phyloP scores from a whole-genome alignment of 2,329 filamentous ascomycete genomes.

The Cercospora janseana region DNA sequence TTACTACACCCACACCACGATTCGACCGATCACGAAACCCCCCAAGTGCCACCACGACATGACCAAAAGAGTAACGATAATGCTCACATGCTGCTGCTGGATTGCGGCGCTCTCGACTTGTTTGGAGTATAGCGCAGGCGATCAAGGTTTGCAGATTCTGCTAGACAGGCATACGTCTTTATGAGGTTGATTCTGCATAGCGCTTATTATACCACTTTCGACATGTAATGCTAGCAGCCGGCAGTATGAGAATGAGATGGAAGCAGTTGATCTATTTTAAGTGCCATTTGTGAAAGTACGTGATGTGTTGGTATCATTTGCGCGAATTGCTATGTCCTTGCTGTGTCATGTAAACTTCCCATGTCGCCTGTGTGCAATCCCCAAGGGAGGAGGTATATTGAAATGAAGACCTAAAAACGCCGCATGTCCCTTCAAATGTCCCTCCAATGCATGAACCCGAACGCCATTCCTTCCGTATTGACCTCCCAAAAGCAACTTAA shows the following conservation, averaged over 20 bases:
- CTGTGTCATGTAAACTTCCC: too few relatives aligned
- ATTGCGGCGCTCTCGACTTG: slow-evolving; percentile 6
- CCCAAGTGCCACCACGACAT: slow-evolving; percentile 14
- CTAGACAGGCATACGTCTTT: slow-evolving; percentile 17
- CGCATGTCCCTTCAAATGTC: too few relatives aligned
- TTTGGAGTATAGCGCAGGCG: slow-evolving; percentile 19
- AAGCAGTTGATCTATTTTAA: slow-evolving; percentile 10
- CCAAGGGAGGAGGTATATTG: too few relatives aligned
- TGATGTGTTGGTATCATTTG: too few relatives aligned
- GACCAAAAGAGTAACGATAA: slow-evolving; percentile 18
- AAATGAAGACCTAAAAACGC: too few relatives aligned
- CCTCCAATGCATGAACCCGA: too few relatives aligned
- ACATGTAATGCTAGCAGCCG: slow-evolving; percentile 22
- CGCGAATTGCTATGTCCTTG: too few relatives aligned
- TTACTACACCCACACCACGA: slow-evolving; percentile 9
- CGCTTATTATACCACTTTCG: slow-evolving; percentile 31
- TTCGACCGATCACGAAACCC: slow-evolving; percentile 10
- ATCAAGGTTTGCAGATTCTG: slow-evolving; percentile 18
- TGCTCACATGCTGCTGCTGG: slow-evolving; percentile 15
- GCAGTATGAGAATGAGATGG: slow-evolving; percentile 14
- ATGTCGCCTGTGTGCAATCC: too few relatives aligned
- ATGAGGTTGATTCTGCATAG: slow-evolving; percentile 29
- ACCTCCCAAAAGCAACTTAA: too few relatives aligned
- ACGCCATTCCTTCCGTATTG: too few relatives aligned
- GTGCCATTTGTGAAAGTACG: too few relatives aligned